phyloP scores from a whole-genome alignment of 441 rosid genomes.

The Capsella rubella region DNA sequence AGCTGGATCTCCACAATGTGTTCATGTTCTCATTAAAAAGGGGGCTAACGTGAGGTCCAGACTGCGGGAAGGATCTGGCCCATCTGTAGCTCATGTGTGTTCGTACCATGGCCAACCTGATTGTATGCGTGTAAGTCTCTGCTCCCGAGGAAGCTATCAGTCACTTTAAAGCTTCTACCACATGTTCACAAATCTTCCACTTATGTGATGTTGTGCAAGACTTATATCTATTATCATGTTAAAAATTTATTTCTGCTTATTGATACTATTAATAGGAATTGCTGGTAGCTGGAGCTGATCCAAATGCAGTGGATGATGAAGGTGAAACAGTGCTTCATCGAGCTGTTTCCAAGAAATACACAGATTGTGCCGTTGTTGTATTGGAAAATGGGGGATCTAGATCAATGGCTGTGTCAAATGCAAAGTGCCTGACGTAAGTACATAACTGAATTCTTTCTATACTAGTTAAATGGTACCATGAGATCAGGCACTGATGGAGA shows the following conservation, averaged over 20 bases:
- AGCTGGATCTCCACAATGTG: conserved; percentile 99
- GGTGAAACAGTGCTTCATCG: conserved; percentile 97
- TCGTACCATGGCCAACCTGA: conserved; percentile 99
- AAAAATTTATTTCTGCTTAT: conserved; percentile 29
- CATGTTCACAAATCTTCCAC: conserved; percentile 23
- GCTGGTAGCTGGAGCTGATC: conserved; percentile 98
- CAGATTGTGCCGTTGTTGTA: conserved; percentile 93
- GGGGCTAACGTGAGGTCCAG: conserved; percentile 89
- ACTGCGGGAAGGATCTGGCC: conserved; percentile 95
- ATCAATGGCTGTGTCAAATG: conserved; percentile 86
- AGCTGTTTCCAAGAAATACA: conserved; percentile 89
- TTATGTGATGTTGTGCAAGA: conserved; percentile 32
- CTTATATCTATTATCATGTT: conserved; percentile 29
- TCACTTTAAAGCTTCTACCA: conserved; percentile 22
- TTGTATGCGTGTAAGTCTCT: conserved; percentile 92
- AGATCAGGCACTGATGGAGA: conserved; percentile 20
- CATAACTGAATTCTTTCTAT: conserved; percentile 26
- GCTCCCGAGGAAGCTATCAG: conserved; percentile 17
- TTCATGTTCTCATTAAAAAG: conserved; percentile 77
- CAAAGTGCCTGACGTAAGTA: conserved; percentile 86
- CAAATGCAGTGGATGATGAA: conserved; percentile 99
- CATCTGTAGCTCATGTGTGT: conserved; percentile 98
- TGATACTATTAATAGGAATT: conserved; percentile 67
- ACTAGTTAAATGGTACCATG: conserved; percentile 15
- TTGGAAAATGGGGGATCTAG: conserved; percentile 92